Conservation (phyloP, 2,329 filamentous ascomycete species). For the Chrysoporthe cubensis region DNA sequence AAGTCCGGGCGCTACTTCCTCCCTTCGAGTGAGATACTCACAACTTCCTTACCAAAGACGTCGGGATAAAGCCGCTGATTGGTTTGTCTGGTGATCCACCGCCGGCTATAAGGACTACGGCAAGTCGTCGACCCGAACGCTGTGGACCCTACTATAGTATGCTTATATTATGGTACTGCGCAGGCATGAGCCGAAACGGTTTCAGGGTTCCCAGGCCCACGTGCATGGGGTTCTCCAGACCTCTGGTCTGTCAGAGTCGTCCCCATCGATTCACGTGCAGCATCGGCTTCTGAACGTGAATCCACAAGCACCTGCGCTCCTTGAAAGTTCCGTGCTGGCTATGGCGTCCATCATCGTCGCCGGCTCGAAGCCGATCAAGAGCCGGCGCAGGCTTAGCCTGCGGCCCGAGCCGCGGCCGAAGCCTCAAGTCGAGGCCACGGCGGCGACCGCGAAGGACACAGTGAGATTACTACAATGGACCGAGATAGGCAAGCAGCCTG, state of each 20-base stretch:
- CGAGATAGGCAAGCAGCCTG: constrained; percentile 8
- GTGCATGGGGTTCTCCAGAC: not conserved
- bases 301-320: not conserved
- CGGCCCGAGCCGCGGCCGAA: not conserved
- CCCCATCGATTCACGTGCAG: not conserved
- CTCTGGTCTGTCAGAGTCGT: not conserved
- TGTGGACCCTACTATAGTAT: not conserved
- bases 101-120: not conserved
- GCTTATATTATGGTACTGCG: not conserved
- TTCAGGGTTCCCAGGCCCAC: not conserved
- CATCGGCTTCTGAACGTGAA: not conserved
- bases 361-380: not conserved
- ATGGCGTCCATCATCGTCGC: constrained; percentile 4
- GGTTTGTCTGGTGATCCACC: not conserved
- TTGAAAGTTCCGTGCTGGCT: not conserved
- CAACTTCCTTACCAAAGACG: not conserved
- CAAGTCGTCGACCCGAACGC: not conserved
- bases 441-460: not conserved
- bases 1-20: too few species aligned
- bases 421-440: not conserved
- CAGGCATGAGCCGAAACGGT: constrained; percentile 1
- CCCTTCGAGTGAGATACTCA: not conserved
- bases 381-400: not conserved
- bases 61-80: not conserved
- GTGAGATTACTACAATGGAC: not conserved